Evolutionary conservation across 2,329 filamentous ascomycete genomes (phyloP).

Genomic region (Chrysoporthe puriensis): DNA sequence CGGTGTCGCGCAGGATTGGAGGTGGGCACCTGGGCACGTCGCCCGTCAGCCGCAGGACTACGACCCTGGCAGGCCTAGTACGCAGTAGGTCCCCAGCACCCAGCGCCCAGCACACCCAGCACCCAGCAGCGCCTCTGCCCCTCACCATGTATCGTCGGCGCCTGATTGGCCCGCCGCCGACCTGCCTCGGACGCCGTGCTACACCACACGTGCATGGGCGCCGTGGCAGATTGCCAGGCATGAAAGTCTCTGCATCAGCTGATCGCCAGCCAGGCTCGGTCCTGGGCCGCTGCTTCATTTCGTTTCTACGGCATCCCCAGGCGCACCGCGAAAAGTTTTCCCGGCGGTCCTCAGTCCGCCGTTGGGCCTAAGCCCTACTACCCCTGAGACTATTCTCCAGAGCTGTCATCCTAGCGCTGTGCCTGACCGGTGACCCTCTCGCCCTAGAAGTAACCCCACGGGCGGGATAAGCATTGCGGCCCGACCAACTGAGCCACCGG

Average conservation of each 20-base stretch:
- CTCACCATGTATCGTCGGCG: slow-evolving; percentile 1
- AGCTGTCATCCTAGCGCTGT: slow-evolving; percentile 24
- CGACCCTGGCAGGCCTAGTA: too few relatives aligned
- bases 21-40: background rate
- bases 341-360: background rate
- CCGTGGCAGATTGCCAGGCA: background rate
- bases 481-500: background rate
- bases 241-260: background rate
- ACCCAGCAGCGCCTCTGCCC: background rate
- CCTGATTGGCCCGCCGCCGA: background rate
- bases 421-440: background rate
- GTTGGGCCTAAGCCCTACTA: background rate
- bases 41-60: slow-evolving; percentile 11
- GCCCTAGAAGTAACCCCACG: background rate
- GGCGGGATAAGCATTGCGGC: background rate
- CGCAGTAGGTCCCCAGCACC: too few relatives aligned
- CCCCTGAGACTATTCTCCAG: slow-evolving; percentile 15
- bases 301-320: background rate
- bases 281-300: background rate
- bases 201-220: background rate
- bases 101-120: too few relatives aligned
- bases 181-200: background rate
- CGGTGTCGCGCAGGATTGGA: slow-evolving; percentile 2
- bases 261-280: background rate
- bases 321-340: background rate